Conservation (phyloP, 306 rosid genomes). For the Casuarina glauca region DNA sequence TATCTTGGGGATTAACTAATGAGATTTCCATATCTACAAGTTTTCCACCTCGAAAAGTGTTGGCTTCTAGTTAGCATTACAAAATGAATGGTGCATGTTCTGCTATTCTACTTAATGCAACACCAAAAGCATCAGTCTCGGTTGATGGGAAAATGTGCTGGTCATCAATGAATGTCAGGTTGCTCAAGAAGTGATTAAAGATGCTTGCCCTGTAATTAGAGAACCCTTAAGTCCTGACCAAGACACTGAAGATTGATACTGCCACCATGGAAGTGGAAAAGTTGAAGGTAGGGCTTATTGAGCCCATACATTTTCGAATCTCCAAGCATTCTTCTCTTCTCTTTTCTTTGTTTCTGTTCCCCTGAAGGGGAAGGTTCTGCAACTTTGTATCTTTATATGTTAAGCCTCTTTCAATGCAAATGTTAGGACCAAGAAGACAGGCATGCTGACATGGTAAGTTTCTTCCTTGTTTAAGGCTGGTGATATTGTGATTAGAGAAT, state of each 20-base stretch:
- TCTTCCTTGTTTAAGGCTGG: not conserved
- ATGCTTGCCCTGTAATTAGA: conserved; percentile 37
- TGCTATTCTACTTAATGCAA: conserved; percentile 15
- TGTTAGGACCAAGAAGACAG: not conserved
- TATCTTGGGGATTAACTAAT: not conserved
- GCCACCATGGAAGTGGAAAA: conserved; percentile 50
- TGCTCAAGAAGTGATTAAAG: conserved; percentile 40
- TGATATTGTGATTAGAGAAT: not conserved
- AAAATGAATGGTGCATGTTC: not conserved
- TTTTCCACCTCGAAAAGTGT: not conserved
- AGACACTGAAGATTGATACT: conserved; percentile 44
- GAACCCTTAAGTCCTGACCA: conserved; percentile 42
- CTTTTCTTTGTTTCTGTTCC: not conserved
- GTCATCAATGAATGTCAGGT: conserved; percentile 46
- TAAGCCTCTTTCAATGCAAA: conserved; percentile 13
- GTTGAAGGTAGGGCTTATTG: conserved; percentile 58
- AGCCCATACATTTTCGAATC: conserved; percentile 6
- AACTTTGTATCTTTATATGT: conserved; percentile 4
- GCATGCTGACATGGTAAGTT: conserved; percentile 1
- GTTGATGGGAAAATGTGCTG: conserved; percentile 38
- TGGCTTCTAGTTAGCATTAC: not conserved
- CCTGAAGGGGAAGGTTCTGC: not conserved
- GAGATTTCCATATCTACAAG: not conserved
- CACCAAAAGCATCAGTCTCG: conserved; percentile 15
- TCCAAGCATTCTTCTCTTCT: not conserved